Evolutionary conservation across 768 basidiomycete genomes (phyloP).

Genomic region (Lepiota venenata): DNA sequence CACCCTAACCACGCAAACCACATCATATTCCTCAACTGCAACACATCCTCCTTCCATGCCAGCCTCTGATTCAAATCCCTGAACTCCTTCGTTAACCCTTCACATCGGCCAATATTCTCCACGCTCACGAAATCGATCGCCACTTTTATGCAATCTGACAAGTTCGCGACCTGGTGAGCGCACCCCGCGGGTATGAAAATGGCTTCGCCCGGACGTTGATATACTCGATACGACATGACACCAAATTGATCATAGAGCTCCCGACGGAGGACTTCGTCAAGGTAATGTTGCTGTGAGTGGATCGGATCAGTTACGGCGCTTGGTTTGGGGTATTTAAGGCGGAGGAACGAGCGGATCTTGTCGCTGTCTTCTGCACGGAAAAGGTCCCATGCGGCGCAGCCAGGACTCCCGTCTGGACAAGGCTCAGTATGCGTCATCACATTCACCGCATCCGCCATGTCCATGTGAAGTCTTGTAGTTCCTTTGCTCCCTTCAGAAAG

Average conservation of each 20-base stretch:
- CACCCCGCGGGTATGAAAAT: slow-evolving; percentile 96
- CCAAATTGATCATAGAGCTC: slow-evolving; percentile 64
- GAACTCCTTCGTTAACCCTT: slow-evolving; percentile 84
- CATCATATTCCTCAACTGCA: slow-evolving; percentile 90
- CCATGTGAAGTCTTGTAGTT: slow-evolving; percentile 89
- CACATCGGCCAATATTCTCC: slow-evolving; percentile 87
- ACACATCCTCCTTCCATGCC: slow-evolving; percentile 93
- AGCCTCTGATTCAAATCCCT: slow-evolving; percentile 83
- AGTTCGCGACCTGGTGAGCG: slow-evolving; percentile 89
- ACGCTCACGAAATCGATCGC: slow-evolving; percentile 94
- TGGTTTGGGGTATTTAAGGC: slow-evolving; percentile 35
- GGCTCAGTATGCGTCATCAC: slow-evolving; percentile 76
- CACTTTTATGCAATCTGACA: slow-evolving; percentile 95
- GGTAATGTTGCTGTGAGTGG: slow-evolving; percentile 84
- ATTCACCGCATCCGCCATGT: slow-evolving; percentile 92
- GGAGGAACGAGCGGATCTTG: slow-evolving; percentile 73
- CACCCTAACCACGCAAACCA: slow-evolving; percentile 91
- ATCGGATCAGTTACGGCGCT: slow-evolving; percentile 63
- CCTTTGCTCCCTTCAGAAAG: slow-evolving; percentile 71
- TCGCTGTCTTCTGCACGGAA: slow-evolving; percentile 80
- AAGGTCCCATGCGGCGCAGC: slow-evolving; percentile 91
- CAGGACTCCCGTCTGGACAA: slow-evolving; percentile 57
- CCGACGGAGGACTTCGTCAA: slow-evolving; percentile 65
- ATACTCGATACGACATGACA: slow-evolving; percentile 79
- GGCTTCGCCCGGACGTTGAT: slow-evolving; percentile 89